These are phyloP conservation scores for Trypanosomatidae sp. DNA, from an alignment of 208 protist genomes.

Conservation along the genomic window DNA sequence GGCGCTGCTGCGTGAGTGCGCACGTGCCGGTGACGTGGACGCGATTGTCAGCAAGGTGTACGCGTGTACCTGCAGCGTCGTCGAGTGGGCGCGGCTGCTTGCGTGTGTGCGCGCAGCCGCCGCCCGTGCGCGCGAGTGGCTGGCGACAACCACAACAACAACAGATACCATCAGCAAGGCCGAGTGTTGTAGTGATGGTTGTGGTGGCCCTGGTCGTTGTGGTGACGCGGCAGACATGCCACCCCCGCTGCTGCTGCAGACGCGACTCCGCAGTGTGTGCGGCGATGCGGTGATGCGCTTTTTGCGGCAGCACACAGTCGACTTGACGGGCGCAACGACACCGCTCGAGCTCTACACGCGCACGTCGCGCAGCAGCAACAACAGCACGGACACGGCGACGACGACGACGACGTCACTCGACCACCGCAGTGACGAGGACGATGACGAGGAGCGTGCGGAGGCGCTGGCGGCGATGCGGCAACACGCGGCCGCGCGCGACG, in stretches of 20 bases:
- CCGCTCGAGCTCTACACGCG: constrained; percentile 59
- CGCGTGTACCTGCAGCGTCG: constrained; percentile 51
- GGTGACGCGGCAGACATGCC: neutral
- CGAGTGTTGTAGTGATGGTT: neutral
- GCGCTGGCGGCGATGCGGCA: constrained; percentile 12
- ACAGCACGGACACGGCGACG: no score
- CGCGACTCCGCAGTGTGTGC: constrained; percentile 11
- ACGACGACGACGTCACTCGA: no score
- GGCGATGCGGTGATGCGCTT: constrained; percentile 5
- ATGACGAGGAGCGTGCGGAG: constrained; percentile 4
- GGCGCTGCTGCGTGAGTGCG: constrained; percentile 52
- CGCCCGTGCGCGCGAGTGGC: no score
- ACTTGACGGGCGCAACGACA: constrained; percentile 25
- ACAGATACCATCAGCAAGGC: neutral
- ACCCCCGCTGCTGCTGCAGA: constrained; percentile 9
- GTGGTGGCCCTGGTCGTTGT: constrained; percentile 9
- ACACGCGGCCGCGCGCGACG: constrained; percentile 22
- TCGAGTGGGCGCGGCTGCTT: constrained; percentile 66
- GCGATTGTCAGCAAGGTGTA: constrained; percentile 57
- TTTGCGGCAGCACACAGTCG: constrained; percentile 6
- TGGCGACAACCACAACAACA: neutral
- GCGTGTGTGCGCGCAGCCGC: no score
- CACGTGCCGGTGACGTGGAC: constrained; percentile 60
- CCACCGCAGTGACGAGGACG: no score
- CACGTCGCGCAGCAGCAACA: no score